Evolutionary conservation across 2,329 filamentous ascomycete genomes (phyloP).

Genomic region (Claviceps pusilla): DNA sequence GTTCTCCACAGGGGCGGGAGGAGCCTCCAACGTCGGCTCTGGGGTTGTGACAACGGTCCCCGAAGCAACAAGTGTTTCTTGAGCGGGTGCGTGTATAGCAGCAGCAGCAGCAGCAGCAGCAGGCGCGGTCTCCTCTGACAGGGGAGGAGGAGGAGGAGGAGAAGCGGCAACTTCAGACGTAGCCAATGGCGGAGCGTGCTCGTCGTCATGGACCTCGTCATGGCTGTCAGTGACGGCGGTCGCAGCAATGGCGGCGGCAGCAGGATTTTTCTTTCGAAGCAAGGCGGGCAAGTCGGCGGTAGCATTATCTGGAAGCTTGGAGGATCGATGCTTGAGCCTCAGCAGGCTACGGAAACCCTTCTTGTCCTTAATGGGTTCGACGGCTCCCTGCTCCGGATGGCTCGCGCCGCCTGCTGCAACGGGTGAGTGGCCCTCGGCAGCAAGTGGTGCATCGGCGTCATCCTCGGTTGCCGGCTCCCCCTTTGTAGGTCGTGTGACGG

Average conservation of each 20-base stretch:
- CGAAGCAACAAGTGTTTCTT: not conserved
- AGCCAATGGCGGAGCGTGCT: not conserved
- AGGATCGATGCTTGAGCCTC: conserved; percentile 44
- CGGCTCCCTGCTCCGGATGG: conserved; percentile 35
- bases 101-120: not conserved
- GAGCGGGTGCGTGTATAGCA: not conserved
- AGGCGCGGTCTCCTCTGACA: not conserved
- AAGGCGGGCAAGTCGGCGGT: conserved; percentile 35
- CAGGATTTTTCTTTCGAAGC: conserved; percentile 26
- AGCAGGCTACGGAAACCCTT: conserved; percentile 50
- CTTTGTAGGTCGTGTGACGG: not conserved
- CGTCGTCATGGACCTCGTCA: not conserved
- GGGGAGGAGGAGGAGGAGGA: not conserved
- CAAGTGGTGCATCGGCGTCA: not conserved
- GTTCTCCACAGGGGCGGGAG: conserved; percentile 1
- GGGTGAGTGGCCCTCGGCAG: not conserved
- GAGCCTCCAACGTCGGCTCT: not conserved
- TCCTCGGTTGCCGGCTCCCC: not conserved
- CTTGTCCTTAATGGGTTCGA: conserved; percentile 26
- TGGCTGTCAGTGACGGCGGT: too few relatives aligned
- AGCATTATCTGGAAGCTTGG: conserved; percentile 40
- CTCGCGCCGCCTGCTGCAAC: conserved; percentile 7
- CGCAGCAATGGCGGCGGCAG: conserved; percentile 3
- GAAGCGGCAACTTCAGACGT: not conserved
- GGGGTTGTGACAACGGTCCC: not conserved